Evolutionary conservation across 257 asterid species (phyloP), one percentile per base, ranked within the genome.

Genomic region (Solanum appendiculatum): DNA sequence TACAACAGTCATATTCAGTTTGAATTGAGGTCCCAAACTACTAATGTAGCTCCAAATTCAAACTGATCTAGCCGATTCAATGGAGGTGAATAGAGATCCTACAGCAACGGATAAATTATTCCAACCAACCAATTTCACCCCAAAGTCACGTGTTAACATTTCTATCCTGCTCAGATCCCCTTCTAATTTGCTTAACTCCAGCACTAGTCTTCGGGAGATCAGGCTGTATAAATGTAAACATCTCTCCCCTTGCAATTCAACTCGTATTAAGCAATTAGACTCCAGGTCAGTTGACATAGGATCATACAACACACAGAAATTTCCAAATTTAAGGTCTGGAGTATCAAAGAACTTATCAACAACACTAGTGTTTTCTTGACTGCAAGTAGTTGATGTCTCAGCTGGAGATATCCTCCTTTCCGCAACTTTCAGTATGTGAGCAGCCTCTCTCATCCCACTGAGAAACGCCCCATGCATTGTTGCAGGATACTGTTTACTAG

Each of bases 391-490:
- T 72, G 75, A 33, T 89, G 88, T 93, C 20, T 90, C 91, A 36
- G 88, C 81, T 18, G 91, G 66, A 72, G 86, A 72, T 29, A 46
- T 60, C 86, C 90, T 80, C 87, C 93, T 93, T 87, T 89, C 88
- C 21, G 95, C 91, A 29, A 92, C 97, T 92, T 97, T 93, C 94
- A 93, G 89, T 37, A 97, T 97, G 77, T 94, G 93, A 87, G 99
- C 99, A 84, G 98, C 98, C 88, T 97, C 99, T 90, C 99, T 93
- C 99, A 97, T 93, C 66, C 99, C 99, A 87, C 99, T 97, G 20
- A 97, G 96, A 84, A 97, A 95, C 69, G 99, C 99, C 56, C 99
- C 99, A 9, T 97, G 99, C 99, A 97, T 97, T 58, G 99, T 97
- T 48, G 99, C 99, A 31, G 99, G 99, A 91, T 95, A 97, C 92